Conservation (phyloP, 768 basidiomycete species). For the Clitopilus passeckerianus region DNA sequence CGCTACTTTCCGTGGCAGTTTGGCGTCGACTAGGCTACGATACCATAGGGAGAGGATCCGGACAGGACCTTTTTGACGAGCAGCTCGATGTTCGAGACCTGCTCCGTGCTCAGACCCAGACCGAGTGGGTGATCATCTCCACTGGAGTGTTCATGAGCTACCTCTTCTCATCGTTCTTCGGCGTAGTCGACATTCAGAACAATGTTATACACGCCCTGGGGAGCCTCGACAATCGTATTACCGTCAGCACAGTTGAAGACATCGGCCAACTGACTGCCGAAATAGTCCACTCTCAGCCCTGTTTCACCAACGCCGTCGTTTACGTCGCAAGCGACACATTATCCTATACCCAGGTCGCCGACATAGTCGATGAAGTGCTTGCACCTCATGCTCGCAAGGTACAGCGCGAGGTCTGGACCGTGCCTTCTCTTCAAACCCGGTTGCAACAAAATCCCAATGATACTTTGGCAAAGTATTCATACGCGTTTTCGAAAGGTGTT, state of each 20-base stretch:
- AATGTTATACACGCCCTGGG: constrained; percentile 17
- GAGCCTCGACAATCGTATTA: constrained; percentile 16
- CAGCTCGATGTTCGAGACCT: constrained; percentile 26
- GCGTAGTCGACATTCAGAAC: constrained; percentile 17
- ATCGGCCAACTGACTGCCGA: constrained; percentile 21
- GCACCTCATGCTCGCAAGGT: constrained; percentile 3
- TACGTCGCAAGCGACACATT: constrained; percentile 24
- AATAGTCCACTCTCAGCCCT: constrained; percentile 9
- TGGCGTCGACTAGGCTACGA: constrained; percentile 32
- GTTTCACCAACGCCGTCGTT: constrained; percentile 14
- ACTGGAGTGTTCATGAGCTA: constrained; percentile 25
- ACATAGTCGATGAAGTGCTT: constrained; percentile 11
- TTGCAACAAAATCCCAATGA: constrained; percentile 15
- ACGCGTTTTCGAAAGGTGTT: constrained; percentile 16
- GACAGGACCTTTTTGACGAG: constrained; percentile 27
- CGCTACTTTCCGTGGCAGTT: constrained; percentile 30
- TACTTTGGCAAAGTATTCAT: constrained; percentile 16
- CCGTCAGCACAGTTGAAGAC: constrained; percentile 21
- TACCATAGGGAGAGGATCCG: constrained; percentile 19
- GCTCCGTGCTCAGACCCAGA: constrained; percentile 18
- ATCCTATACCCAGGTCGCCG: constrained; percentile 18
- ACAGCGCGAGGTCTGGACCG: constrained; percentile 11
- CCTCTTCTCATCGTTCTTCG: constrained; percentile 20
- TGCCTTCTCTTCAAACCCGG: constrained; percentile 9
- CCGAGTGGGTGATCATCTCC: constrained; percentile 22